Evolutionary conservation across 139 green algal species (phyloP).

Genomic region (Chlamydomonas asymmetrica): DNA sequence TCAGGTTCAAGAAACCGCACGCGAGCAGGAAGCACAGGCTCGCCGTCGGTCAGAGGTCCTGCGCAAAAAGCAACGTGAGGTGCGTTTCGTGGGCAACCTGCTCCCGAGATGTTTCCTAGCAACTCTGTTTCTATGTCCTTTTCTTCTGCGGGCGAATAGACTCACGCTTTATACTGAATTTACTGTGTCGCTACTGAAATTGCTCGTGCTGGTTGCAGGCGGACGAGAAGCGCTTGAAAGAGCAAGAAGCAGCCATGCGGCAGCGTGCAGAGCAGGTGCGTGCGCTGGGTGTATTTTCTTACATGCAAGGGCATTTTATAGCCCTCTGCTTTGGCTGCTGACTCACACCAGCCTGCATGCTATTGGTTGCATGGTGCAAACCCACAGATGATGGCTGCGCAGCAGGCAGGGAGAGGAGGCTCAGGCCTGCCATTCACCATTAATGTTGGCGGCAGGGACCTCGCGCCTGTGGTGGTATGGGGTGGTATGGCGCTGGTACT

Average conservation of each 20-base stretch:
- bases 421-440: constrained; percentile 32
- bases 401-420: background rate
- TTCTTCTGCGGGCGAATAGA: too few relatives aligned
- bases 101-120: too few relatives aligned
- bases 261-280: constrained; percentile 1
- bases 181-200: too few relatives aligned
- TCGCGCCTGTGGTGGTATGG: constrained; percentile 42
- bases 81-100: too few relatives aligned
- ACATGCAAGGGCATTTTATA: background rate
- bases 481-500: background rate
- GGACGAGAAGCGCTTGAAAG: constrained; percentile 1
- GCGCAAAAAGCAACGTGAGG: too few relatives aligned
- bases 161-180: too few relatives aligned
- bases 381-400: constrained; percentile 13
- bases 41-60: too few relatives aligned
- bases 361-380: background rate
- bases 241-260: constrained; percentile 20
- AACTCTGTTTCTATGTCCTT: too few relatives aligned
- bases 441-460: constrained; percentile 20
- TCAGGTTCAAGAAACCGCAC: too few relatives aligned
- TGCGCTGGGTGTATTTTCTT: background rate
- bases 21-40: too few relatives aligned
- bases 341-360: background rate
- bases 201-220: too few relatives aligned
- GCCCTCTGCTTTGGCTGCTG: background rate